Base-by-base conservation (phyloP, 306 rosid genomes). In the Cicer cuneatum region DNA sequence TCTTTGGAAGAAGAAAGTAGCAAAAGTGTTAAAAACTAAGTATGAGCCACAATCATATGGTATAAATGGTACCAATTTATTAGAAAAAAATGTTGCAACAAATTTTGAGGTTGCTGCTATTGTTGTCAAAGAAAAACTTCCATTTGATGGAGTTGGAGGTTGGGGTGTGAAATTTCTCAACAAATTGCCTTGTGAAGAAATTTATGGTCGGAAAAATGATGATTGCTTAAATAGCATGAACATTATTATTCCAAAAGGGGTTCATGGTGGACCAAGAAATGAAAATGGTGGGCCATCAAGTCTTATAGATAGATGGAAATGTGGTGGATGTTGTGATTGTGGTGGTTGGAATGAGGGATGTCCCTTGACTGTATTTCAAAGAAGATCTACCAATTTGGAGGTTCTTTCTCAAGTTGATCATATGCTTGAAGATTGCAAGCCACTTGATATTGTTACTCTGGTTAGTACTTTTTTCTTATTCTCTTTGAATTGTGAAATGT, bases 311-410 rank as follows among this genome's bases (percentile, higher is more conserved):
- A 86, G 97, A 76, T 93, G 98, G 98, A 84, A 82, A 84, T 93
- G 92, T 5, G 90, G 87, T 9, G 97, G 98, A 21, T 77, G 24
- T 33, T 93, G 98, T 71, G 96, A 93, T 77, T 93, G 98, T 80
- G 98, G 97, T 46, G 98, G 98, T 83, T 93, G 98, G 98, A 97
- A 93, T 83, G 78, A 86, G 67, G 98, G 98, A 48, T 93, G 98
- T 66, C 92, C 97, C 71, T 86, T 93, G 61, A 89, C 97, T 1
- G 81, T 91, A 18, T 87, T 89, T 64, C 74, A 87, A 75, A 85
- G 85, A 61, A 66, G 81, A 86, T 75, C 83, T 13, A 66, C 66
- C 67, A 76, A 77, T 42, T 79, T 49, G 3, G 83, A 85, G 10
- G 57, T 10, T 72, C 53, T 82, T 19, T 71, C 86, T 48, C 80